A percentile compares a stretch with the other conserved stretches of the same genome.
These are phyloP conservation scores for Fusarium verticillioides DNA, from an alignment of 2,329 filamentous ascomycete genomes.

Conservation along the genomic window DNA sequence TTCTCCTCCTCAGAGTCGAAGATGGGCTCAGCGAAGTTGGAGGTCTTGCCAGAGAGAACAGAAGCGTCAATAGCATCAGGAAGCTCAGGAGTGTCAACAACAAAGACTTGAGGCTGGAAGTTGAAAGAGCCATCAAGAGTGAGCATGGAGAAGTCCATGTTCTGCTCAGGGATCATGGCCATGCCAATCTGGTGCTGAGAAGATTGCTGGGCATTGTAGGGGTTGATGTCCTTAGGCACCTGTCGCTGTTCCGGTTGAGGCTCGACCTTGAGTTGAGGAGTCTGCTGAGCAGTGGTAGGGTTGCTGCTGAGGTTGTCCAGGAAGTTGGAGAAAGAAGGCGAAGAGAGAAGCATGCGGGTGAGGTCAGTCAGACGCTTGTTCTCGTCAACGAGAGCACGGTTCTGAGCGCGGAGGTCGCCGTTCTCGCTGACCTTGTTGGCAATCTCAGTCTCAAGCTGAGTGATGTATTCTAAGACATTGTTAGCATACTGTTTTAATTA, in stretches of 20 bases:
- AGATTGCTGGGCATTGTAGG: constrained; percentile 65
- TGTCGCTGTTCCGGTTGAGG: constrained; percentile 60
- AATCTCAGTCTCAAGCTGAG: constrained; percentile 91
- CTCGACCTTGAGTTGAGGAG: constrained; percentile 52
- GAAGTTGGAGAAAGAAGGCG: constrained; percentile 84
- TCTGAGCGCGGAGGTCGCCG: constrained; percentile 82
- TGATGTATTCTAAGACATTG: constrained; percentile 82
- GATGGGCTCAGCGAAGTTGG: constrained; percentile 62
- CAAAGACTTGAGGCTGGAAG: constrained; percentile 78
- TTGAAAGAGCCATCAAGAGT: constrained; percentile 66
- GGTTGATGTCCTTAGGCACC: constrained; percentile 73
- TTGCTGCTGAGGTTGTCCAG: constrained; percentile 76
- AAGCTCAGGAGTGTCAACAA: constrained; percentile 77
- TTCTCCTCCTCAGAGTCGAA: constrained; percentile 63
- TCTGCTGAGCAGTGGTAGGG: constrained; percentile 58
- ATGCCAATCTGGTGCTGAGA: constrained; percentile 79
- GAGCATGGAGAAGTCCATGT: constrained; percentile 80
- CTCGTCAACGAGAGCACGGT: constrained; percentile 84
- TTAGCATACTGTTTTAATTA: constrained; percentile 23
- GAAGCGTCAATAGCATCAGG: constrained; percentile 69
- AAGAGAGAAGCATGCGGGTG: constrained; percentile 83
- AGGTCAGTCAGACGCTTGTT: constrained; percentile 83
- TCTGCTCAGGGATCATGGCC: constrained; percentile 84
- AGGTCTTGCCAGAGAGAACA: constrained; percentile 77
- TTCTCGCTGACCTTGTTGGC: constrained; percentile 85